Base-by-base conservation (phyloP, 768 basidiomycete genomes). In the Termitomyces sp. region DNA sequence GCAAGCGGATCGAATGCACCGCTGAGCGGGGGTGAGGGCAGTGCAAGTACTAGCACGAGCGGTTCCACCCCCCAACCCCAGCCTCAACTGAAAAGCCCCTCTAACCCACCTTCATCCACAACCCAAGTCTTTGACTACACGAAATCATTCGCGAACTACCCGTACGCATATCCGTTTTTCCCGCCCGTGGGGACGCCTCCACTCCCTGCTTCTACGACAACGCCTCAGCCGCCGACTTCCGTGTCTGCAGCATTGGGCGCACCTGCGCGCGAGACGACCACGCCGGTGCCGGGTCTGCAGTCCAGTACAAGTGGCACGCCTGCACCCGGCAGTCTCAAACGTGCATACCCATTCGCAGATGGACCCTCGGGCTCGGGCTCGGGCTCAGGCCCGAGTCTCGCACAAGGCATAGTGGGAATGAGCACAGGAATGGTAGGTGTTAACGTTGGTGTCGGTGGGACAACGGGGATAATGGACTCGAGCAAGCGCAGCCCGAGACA, bases 401-500 rank as follows among this genome's bases (percentile, higher is more conserved):
- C 31, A 33, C 31, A 33, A 33, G 31, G 35, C 14, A 14, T 37
- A 12, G 35, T 37, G 14, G 35, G 35, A 12, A 37, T 37, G 35
- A 37, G 35, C 8, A 37, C 35, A 14, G 35, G 35, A 3, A 37
- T 37, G 12, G 35, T 37, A 14, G 35, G 23, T 54, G 12, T 30
- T 61, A 21, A 44, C 58, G n/a, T 10, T 23, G 38, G 28, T 38
- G 9, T 63, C 28, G 44, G 63, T 17, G 63, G 45, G 3, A 46
- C 55, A 5, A 49, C 49, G 11, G 71, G 73, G 15, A 60, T 70
- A 2, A 73, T 77, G 56, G 70, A 71, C 2, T 71, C 75, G 3
- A 69, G 70, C 62, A 88, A 88, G 66, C 79, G 90, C 3, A 82
- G 82, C 44, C 85, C 79, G 47, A 60, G 89, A 41, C 90, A 91